phyloP scores from a whole-genome alignment of 768 basidiomycete species.

The Collybia mongolica region DNA sequence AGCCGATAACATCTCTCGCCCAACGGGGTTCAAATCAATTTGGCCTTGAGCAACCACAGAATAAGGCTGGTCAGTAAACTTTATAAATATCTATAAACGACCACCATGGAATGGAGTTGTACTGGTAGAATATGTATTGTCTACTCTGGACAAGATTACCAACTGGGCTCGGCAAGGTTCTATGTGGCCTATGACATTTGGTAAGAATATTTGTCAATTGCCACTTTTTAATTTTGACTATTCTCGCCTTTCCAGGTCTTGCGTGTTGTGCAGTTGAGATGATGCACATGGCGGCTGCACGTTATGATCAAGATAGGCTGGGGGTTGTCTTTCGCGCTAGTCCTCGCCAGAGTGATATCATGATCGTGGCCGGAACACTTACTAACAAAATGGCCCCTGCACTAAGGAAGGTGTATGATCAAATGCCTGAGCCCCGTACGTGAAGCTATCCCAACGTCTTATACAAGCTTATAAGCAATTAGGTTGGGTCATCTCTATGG shows the following conservation, averaged over 20 bases:
- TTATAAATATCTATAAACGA: neutral
- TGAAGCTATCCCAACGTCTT: slow-evolving; percentile 13
- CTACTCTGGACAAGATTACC: slow-evolving; percentile 92
- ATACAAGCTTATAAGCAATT: neutral
- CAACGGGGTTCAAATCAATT: slow-evolving; percentile 79
- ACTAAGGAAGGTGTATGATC: slow-evolving; percentile 92
- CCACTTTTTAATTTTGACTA: neutral
- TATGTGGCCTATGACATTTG: slow-evolving; percentile 99
- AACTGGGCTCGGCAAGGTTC: slow-evolving; percentile 98
- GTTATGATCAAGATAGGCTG: slow-evolving; percentile 97
- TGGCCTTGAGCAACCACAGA: slow-evolving; percentile 85
- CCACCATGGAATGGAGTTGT: no score
- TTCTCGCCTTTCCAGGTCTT: slow-evolving; percentile 53
- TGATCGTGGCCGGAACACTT: slow-evolving; percentile 98
- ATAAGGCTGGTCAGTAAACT: slow-evolving; percentile 76
- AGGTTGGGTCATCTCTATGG: slow-evolving; percentile 99
- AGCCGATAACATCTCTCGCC: slow-evolving; percentile 71
- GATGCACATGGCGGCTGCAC: slow-evolving; percentile 99
- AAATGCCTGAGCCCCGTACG: slow-evolving; percentile 97
- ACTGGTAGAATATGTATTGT: slow-evolving; percentile 85
- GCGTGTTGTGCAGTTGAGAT: slow-evolving; percentile 99
- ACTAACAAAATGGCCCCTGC: slow-evolving; percentile 99
- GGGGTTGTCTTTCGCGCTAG: slow-evolving; percentile 99
- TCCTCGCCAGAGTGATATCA: slow-evolving; percentile 95
- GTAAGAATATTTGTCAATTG: slow-evolving; percentile 26